Conservation (phyloP, 345 rosid genomes). For the Sisymbrium irio region DNA sequence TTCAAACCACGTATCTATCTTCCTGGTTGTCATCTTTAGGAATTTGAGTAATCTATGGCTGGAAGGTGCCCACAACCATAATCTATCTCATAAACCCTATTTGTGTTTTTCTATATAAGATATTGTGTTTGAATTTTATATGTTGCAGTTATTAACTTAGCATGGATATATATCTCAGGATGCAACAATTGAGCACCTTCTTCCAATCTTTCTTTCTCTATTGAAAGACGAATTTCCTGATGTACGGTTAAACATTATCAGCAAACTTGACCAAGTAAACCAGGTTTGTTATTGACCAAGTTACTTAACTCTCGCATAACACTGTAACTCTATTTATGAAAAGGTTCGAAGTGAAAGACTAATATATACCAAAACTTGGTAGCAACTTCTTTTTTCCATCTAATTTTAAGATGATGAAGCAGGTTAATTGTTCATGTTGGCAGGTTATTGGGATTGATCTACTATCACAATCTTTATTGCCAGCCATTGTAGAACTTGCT, state of each 20-base stretch:
- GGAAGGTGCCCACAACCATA: neutral
- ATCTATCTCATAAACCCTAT: neutral
- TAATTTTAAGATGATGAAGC: neutral
- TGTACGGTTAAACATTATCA: conserved; percentile 88
- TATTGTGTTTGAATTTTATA: neutral
- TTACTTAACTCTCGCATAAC: conserved; percentile 2
- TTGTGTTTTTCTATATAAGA: neutral
- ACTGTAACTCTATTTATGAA: neutral
- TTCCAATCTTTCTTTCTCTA: conserved; percentile 89
- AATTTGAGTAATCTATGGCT: neutral
- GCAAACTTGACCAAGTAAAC: conserved; percentile 98
- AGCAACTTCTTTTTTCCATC: neutral
- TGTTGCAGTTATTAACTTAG: neutral
- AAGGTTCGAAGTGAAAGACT: neutral
- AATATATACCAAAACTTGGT: neutral
- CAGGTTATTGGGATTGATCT: conserved; percentile 97
- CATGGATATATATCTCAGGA: conserved; percentile 48
- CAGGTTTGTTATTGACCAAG: conserved; percentile 53
- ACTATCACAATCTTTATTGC: conserved; percentile 83
- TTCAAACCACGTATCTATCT: neutral
- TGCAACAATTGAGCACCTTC: conserved; percentile 88
- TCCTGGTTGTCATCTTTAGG: neutral
- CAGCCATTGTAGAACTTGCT: conserved; percentile 97
- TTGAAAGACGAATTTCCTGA: conserved; percentile 96
- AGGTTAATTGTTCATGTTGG: neutral